Evolutionary conservation across 2,329 filamentous ascomycete genomes (phyloP).

Genomic region (Aspergillus arachidicola): DNA sequence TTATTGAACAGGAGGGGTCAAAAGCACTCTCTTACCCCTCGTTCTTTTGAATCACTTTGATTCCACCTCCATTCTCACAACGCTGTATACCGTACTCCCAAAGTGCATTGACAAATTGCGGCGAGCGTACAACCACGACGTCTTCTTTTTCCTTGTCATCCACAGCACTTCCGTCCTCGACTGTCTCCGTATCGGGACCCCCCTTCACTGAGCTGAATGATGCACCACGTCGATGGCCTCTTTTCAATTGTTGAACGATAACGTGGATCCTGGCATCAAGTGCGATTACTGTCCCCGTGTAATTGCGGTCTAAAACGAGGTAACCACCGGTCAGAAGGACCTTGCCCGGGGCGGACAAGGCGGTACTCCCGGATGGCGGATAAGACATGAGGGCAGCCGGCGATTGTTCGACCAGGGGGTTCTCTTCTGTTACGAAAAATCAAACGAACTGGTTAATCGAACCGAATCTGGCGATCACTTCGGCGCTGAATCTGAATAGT

Average conservation of each 20-base stretch:
- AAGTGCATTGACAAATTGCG: conserved; percentile 82
- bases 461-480: neutral
- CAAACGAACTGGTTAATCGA: neutral
- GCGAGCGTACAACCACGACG: conserved; percentile 84
- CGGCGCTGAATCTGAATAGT: neutral
- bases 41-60: conserved; percentile 70
- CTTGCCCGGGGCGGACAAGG: conserved; percentile 91
- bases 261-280: conserved; percentile 67
- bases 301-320: conserved; percentile 83
- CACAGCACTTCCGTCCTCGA: conserved; percentile 29
- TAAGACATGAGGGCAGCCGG: neutral
- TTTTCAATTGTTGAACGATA: conserved; percentile 57
- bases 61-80: conserved; percentile 72
- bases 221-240: conserved; percentile 25
- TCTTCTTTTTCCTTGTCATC: conserved; percentile 63
- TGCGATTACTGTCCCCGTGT: conserved; percentile 73
- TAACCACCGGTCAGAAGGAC: conserved; percentile 94
- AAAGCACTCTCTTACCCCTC: conserved; percentile 33
- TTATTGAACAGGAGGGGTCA: neutral
- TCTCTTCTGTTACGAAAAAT: neutral
- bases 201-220: conserved; percentile 20
- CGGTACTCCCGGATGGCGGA: conserved; percentile 41
- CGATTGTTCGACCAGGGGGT: neutral
- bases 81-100: conserved; percentile 86
- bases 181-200: conserved; percentile 12